Base-by-base conservation (phyloP, 495 filamentous ascomycete species). In the Aspergillus egyptiacus region DNA sequence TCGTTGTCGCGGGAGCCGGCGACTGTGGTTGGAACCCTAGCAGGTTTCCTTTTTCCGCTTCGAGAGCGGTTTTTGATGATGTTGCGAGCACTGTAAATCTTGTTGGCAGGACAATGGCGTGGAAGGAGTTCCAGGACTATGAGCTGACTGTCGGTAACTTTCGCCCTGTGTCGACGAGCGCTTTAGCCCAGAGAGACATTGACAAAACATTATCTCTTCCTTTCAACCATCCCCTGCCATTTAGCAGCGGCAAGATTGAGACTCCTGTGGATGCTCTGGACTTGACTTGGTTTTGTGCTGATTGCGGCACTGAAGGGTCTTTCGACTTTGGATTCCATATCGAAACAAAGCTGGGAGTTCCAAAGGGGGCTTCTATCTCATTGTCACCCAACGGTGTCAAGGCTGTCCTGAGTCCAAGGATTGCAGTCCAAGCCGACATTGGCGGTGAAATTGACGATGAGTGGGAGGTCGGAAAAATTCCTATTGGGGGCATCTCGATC, bases 261-360 rank as follows among this genome's bases (percentile, higher is more conserved):
- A 35, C 46, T 50, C 36, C 47, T 2, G 30, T 30, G 15, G 20
- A 46, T 19, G 30, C 53, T 23, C 25, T 63, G 31, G 39, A 46
- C 2, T 46, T 64, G 2, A 48, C 44, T 5, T 44, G 62, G 23
- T 51, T 46, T 13, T 69, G 64, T 42, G 41, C 40, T 3, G 46
- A 50, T 13, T 72, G 67, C 41, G 53, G 56, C 28, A 66, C 65
- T 1, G 53, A 55, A 23, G 67, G 69, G 19, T 41, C 56, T 6
- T 61, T 72, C 39, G 60, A 70, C 46, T 59, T 70, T 38, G 54
- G 56, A 6, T 63, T 70, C 48, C 55, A 59, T 15, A 59, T 70
- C 19, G 55, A 58, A 18, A 62, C 55, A 9, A 43, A 53, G 18
- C 24, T 56, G 30, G 47, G 40, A 30, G 48, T 67, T 18, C 65